Evolutionary conservation across 371 early-diverging fungal genomes (phyloP), one percentile per base, ranked within the genome.

Genomic region (Mortierella sp.): DNA sequence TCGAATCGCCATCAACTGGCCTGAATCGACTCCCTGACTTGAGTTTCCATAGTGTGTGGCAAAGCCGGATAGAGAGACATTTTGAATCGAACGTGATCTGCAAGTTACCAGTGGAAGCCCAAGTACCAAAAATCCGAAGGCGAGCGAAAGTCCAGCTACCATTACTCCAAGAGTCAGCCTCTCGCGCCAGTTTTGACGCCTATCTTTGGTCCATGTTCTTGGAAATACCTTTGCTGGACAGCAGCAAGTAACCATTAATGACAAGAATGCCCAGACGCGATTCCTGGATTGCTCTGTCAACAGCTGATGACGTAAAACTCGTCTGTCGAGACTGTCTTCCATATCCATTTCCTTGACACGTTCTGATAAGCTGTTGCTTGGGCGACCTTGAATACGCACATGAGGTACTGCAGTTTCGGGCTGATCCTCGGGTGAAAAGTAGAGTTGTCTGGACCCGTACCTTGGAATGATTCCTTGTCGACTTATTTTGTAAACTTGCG

Each of bases 181-280:
- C 83, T 96, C 96, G 39, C 96, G 85, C 96, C 96, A 96, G 26
- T 92, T 93, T 84, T 88, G 88, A 45, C 87, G 86, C 45, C 88
- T 74, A 65, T 89, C 87, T 24, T 79, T 55, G 18, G 51, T 49
- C 79, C 79, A 73, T n/a, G 61, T 16, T 43, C 22, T 62, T 39
- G 78, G 70, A 54, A 72, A 35, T 5, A 62, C 28, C 16, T 30
- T 30, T 0, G 64, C 32, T 5, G 83, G 68, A 57, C 76, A 84
- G 45, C 85, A 86, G 16, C 68, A 30, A 9, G 86, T 83, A 14
- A 75, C 45, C n/a, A 57, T 5, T 26, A 47, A 65, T 5, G 85
- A 78, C 30, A 84, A 60, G 30, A 64, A 24, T 12, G 73, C 72
- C 84, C 87, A 87, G 6, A 54, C n/a, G 20, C 32, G 49, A 45